Conservation (phyloP, 2,329 filamentous ascomycete genomes). For the Paraphaeosphaeria minitans region DNA sequence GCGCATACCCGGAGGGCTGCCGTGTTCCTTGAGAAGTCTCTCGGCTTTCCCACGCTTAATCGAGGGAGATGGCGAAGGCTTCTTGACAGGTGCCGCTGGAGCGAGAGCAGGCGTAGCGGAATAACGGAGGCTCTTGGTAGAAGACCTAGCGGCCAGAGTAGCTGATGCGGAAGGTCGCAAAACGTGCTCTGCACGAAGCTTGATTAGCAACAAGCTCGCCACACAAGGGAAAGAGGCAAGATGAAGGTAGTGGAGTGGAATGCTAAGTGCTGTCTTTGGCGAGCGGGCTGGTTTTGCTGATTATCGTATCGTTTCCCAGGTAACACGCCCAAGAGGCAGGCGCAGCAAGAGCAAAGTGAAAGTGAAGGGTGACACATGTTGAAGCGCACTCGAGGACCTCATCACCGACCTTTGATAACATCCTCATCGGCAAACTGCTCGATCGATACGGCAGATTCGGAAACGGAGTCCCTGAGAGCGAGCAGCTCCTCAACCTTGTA, state of each 20-base stretch:
- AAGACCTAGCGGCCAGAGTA: slow-evolving; percentile 30
- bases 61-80: slow-evolving; percentile 56
- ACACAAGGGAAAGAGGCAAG: background rate
- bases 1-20: slow-evolving; percentile 56
- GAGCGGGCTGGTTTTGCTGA: background rate
- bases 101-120: slow-evolving; percentile 23
- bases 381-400: background rate
- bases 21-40: slow-evolving; percentile 57
- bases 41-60: slow-evolving; percentile 57
- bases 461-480: slow-evolving; percentile 48
- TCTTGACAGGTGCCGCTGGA: slow-evolving; percentile 35
- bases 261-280: background rate
- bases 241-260: no score
- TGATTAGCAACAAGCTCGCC: slow-evolving; percentile 12
- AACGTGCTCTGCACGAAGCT: slow-evolving; percentile 43
- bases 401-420: slow-evolving; percentile 48
- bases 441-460: slow-evolving; percentile 49
- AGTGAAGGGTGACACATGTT: background rate
- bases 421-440: slow-evolving; percentile 50
- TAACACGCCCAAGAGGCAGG: background rate
- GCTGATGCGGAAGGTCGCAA: slow-evolving; percentile 48
- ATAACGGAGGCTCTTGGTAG: slow-evolving; percentile 33
- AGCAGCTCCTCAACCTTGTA: slow-evolving; percentile 51
- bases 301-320: slow-evolving; percentile 1
- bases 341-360: background rate